Conservation (phyloP, 495 filamentous ascomycete genomes). For the Podospora comata region DNA sequence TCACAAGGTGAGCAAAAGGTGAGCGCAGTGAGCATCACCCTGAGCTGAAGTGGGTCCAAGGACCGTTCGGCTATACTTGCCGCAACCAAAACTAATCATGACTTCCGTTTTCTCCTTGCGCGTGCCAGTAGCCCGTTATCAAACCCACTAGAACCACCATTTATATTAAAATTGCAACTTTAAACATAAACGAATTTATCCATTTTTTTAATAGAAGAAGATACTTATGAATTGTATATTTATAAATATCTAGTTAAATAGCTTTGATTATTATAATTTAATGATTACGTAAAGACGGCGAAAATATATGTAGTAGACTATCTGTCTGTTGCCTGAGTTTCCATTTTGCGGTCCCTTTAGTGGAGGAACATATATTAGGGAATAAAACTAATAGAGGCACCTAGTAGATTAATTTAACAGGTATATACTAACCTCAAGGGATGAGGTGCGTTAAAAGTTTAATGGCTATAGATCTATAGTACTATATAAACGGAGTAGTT, state of each 20-base stretch:
- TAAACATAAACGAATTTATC: neutral
- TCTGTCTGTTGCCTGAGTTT: neutral
- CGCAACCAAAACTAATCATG: too few species aligned
- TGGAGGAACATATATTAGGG: neutral
- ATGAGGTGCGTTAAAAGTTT: conserved; percentile 2
- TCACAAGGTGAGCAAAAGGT: too few species aligned
- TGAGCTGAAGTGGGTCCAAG: too few species aligned
- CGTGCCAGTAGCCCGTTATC: too few species aligned
- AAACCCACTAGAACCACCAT: too few species aligned
- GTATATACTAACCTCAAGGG: conserved; percentile 5
- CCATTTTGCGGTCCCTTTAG: neutral
- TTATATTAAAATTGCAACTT: too few species aligned
- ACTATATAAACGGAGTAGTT: too few species aligned
- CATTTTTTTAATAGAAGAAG: conserved; percentile 2
- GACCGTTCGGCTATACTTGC: too few species aligned
- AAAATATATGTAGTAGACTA: conserved; percentile 5
- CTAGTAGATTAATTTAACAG: conserved; percentile 9
- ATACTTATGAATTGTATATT: neutral
- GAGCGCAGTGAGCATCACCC: too few species aligned
- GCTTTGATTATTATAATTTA: neutral
- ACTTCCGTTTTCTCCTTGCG: too few species aligned
- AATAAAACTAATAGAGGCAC: too few species aligned
- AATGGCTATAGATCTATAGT: neutral
- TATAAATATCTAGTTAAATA: conserved; percentile 2
- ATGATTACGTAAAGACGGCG: neutral